These are phyloP conservation scores for Infundibulicybe gibba DNA, from an alignment of 768 basidiomycete genomes.

Conservation along the genomic window DNA sequence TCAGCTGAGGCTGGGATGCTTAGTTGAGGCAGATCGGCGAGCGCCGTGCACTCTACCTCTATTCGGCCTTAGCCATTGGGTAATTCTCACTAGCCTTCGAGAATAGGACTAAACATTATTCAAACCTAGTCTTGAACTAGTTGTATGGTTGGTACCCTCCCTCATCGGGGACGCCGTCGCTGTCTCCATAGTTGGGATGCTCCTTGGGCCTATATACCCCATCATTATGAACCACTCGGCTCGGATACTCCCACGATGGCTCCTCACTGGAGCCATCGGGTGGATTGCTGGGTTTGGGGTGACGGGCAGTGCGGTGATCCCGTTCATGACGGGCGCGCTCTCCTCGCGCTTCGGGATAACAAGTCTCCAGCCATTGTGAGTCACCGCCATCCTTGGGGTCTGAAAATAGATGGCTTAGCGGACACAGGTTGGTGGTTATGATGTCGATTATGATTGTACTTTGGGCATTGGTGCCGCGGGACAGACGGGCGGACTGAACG, in stretches of 20 bases:
- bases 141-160: constrained; percentile 48
- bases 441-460: constrained; percentile 53
- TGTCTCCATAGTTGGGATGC: constrained; percentile 42
- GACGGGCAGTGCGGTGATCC: constrained; percentile 46
- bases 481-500: no score
- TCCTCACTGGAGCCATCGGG: constrained; percentile 42
- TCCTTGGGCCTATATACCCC: constrained; percentile 56
- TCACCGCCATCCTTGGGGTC: neutral
- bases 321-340: constrained; percentile 47
- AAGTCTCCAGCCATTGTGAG: constrained; percentile 48
- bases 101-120: neutral
- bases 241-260: constrained; percentile 51
- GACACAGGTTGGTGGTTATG: constrained; percentile 51
- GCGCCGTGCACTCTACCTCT: constrained; percentile 30
- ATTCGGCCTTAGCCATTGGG: constrained; percentile 31
- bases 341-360: constrained; percentile 36
- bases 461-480: constrained; percentile 47
- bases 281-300: constrained; percentile 52
- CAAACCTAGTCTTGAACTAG: constrained; percentile 36
- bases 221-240: constrained; percentile 51
- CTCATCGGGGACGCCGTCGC: constrained; percentile 46
- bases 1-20: neutral
- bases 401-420: neutral
- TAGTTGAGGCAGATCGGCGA: constrained; percentile 29
- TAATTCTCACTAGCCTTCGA: constrained; percentile 4